Base-by-base conservation (phyloP, 176 grass and related monocot species). In the Oryza glumipatula region DNA sequence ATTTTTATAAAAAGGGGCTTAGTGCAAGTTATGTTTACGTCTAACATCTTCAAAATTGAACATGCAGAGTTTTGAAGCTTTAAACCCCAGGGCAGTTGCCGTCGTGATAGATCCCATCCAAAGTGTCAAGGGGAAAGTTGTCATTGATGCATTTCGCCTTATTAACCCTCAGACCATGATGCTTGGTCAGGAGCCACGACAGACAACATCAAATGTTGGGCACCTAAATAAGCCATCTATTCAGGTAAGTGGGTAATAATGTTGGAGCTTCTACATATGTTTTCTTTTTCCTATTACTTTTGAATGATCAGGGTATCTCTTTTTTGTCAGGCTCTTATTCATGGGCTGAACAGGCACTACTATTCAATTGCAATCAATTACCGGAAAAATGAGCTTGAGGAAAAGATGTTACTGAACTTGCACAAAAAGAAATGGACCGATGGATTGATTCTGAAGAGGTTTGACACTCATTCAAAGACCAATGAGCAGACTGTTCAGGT, bases 381-480 rank as follows among this genome's bases (percentile, higher is more conserved):
- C 74, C 83, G 96, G 32, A 98, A 98, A 84, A 98, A 98, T 81
- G 96, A 98, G 76, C 93, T 98, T 14, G 96, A 98, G 83, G 96
- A 98, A 68, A 98, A 95, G 65, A 98, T 98, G 96, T 84, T 99
- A 35, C 47, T 96, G 70, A 99, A 99, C 68, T 80, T 99, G 68
- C 96, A 99, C 74, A 96, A 99, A 87, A 99, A 99, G 96, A 96
- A 96, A 76, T 99, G 96, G 93, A 96, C 96, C 0, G 96, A 99
- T 92, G 96, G 96, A 9, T 87, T 99, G 77, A 93, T 94, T 63
- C 68, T 99, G 73, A 85, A 87, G 69, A 83, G 74, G 41, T 99
- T 99, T 46, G 96, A 99, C 38, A 75, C 72, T 5, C 93, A 96
- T 73, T 96, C 96, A 1, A 96, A 96, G 77, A 99, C 96, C 52